Evolutionary conservation across 2,329 filamentous ascomycete genomes (phyloP).

Genomic region (Xylogone sp.): DNA sequence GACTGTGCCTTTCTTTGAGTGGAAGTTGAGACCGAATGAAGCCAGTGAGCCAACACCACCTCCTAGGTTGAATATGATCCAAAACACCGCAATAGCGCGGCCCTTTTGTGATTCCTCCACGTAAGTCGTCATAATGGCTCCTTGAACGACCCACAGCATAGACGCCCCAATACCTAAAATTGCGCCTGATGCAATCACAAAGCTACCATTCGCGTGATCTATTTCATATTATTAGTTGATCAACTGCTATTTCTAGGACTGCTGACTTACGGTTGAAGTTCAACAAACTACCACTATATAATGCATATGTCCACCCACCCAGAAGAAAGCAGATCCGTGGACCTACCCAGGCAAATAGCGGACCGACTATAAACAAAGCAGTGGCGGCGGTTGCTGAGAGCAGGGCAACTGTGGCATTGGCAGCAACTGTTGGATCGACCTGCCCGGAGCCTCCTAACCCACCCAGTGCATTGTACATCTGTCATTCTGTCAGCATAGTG

Average conservation of each 20-base stretch:
- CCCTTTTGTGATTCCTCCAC: slow-evolving; percentile 77
- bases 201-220: slow-evolving; percentile 40
- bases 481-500: neutral
- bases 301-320: slow-evolving; percentile 69
- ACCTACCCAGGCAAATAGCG: slow-evolving; percentile 70
- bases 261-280: slow-evolving; percentile 19
- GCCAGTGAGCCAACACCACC: slow-evolving; percentile 75
- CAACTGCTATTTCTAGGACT: neutral
- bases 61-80: slow-evolving; percentile 90
- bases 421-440: slow-evolving; percentile 43
- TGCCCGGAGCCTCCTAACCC: slow-evolving; percentile 61
- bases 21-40: slow-evolving; percentile 65
- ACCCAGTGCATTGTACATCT: slow-evolving; percentile 63
- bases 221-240: neutral
- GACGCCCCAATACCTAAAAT: slow-evolving; percentile 73
- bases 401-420: slow-evolving; percentile 47
- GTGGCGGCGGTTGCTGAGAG: slow-evolving; percentile 47
- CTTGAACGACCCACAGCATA: slow-evolving; percentile 76
- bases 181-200: slow-evolving; percentile 72
- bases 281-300: slow-evolving; percentile 69
- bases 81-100: slow-evolving; percentile 83
- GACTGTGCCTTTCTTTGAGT: slow-evolving; percentile 46
- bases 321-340: slow-evolving; percentile 63
- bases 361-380: slow-evolving; percentile 66
- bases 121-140: slow-evolving; percentile 85